These are phyloP conservation scores for Raphanus sativus DNA, from an alignment of 345 rosid genomes.

Conservation along the genomic window DNA sequence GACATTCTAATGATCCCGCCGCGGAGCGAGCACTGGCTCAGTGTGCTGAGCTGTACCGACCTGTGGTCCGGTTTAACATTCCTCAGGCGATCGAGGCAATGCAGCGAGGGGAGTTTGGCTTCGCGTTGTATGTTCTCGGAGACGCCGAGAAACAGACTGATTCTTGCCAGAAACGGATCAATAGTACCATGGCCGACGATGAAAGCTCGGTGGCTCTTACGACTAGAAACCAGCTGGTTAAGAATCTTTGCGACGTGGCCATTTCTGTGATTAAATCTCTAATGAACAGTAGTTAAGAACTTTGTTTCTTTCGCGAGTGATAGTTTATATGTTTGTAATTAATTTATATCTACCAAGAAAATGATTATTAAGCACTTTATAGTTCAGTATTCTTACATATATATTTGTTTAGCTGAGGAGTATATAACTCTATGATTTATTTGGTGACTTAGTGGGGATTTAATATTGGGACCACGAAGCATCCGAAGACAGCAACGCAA, in stretches of 20 bases:
- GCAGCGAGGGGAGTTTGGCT: constrained; percentile 49
- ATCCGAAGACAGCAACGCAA: constrained; percentile 31
- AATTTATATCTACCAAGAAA: neutral
- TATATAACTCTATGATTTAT: neutral
- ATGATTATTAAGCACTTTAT: neutral
- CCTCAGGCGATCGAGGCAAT: constrained; percentile 81
- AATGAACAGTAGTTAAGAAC: constrained; percentile 33
- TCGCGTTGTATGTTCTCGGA: constrained; percentile 58
- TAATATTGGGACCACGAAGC: constrained; percentile 28
- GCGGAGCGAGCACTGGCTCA: constrained; percentile 64
- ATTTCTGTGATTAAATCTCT: constrained; percentile 57
- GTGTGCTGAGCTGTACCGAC: constrained; percentile 84
- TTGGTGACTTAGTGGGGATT: constrained; percentile 22
- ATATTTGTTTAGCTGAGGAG: neutral
- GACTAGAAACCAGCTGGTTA: constrained; percentile 52
- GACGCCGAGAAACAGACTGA: constrained; percentile 63
- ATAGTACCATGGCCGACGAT: constrained; percentile 32
- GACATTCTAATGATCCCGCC: constrained; percentile 48
- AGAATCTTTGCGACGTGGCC: constrained; percentile 63
- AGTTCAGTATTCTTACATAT: neutral
- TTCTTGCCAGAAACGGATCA: constrained; percentile 60
- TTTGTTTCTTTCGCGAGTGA: constrained; percentile 2
- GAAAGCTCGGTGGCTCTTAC: constrained; percentile 45
- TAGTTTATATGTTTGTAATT: constrained; percentile 25
- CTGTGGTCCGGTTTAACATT: constrained; percentile 73